Conservation (phyloP, 352 stramenopile genomes). For the Chrysophaeum taylorii region DNA sequence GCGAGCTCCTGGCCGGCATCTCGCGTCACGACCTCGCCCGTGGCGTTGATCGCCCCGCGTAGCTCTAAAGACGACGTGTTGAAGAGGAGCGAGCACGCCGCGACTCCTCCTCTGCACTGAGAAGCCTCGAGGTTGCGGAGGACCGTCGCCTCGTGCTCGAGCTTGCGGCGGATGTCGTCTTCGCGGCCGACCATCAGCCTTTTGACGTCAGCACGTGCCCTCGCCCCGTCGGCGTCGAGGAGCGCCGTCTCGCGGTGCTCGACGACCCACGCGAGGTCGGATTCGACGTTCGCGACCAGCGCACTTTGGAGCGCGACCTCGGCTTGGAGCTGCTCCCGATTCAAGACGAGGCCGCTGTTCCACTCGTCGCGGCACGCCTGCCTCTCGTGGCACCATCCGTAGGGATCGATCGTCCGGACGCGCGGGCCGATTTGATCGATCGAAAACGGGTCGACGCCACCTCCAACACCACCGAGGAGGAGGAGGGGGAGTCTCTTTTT, state of each 20-base stretch:
- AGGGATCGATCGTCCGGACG: neutral
- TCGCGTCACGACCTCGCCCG: constrained; percentile 49
- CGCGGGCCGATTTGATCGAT: neutral
- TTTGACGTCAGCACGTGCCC: constrained; percentile 35
- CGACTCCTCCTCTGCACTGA: constrained; percentile 23
- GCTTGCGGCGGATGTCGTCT: constrained; percentile 15
- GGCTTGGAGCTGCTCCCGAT: constrained; percentile 26
- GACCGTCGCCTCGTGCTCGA: constrained; percentile 11
- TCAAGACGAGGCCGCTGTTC: constrained; percentile 43
- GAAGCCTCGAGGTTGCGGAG: constrained; percentile 25
- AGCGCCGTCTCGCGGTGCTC: constrained; percentile 33
- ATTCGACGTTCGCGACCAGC: constrained; percentile 20
- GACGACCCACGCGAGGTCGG: constrained; percentile 32
- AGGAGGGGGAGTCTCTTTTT: too few species aligned
- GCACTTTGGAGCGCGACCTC: constrained; percentile 31
- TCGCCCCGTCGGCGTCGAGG: constrained; percentile 35
- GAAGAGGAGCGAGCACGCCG: constrained; percentile 46
- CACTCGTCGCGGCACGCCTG: neutral
- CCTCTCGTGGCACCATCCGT: constrained; percentile 5
- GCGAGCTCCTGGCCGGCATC: constrained; percentile 68
- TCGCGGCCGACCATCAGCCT: constrained; percentile 24
- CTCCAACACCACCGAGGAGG: too few species aligned
- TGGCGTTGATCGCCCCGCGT: constrained; percentile 47
- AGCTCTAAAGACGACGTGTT: constrained; percentile 67
- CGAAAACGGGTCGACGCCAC: neutral